A percentile compares a stretch with the other conserved stretches of the same genome.
Evolutionary conservation across 2,329 filamentous ascomycete genomes (phyloP).

Genomic region (Xylaria sp.): DNA sequence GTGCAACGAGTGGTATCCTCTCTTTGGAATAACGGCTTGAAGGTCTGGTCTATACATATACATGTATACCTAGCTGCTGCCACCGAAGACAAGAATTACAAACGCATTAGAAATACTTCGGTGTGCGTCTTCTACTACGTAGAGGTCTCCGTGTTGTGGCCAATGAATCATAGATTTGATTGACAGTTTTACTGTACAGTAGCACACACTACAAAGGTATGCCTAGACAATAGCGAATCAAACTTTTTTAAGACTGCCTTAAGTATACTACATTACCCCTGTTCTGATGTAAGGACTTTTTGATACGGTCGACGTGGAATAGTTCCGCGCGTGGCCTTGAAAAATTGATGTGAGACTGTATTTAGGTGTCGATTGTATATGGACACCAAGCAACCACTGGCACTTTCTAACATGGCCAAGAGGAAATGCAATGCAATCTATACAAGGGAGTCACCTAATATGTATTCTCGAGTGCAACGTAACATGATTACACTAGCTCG

Average conservation of each 20-base stretch:
- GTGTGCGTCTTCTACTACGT: not conserved
- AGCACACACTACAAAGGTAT: slow-evolving; percentile 1
- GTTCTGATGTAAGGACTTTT: not conserved
- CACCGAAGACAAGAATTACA: slow-evolving; percentile 9
- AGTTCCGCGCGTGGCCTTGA: not conserved
- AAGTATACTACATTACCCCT: not conserved
- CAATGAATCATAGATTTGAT: not conserved
- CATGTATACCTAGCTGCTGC: not conserved
- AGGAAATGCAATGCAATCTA: not conserved
- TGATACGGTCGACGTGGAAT: not conserved
- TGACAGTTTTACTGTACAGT: slow-evolving; percentile 12
- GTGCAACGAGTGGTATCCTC: not conserved
- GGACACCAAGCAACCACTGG: not conserved
- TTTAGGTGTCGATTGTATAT: not conserved
- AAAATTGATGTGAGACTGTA: not conserved
- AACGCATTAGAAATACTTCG: slow-evolving; percentile 7
- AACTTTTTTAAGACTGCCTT: not conserved
- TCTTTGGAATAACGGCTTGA: not conserved
- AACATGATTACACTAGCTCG: not conserved
- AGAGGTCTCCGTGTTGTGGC: not conserved
- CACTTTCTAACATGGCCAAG: slow-evolving; percentile 1
- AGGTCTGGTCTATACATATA: not conserved
- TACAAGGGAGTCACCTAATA: not conserved
- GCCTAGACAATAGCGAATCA: slow-evolving; percentile 7
- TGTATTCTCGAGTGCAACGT: not conserved